Conservation (phyloP, 345 rosid species). For the Camelina laxa region DNA sequence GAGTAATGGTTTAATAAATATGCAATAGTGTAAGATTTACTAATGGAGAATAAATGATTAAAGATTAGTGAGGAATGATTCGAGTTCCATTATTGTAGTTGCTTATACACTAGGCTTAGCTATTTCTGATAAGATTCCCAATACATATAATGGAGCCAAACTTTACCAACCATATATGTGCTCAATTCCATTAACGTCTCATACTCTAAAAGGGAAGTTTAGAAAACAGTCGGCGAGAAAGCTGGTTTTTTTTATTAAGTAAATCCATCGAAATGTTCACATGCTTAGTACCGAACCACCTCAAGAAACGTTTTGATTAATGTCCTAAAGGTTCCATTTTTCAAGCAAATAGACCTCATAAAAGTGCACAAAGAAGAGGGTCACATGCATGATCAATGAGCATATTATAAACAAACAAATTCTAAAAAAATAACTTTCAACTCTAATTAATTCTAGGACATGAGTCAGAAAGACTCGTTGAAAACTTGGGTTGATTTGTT, state of each 20-base stretch:
- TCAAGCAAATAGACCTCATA: constrained; percentile 16
- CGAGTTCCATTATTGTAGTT: constrained; percentile 40
- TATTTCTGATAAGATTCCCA: constrained; percentile 36
- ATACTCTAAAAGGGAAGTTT: constrained; percentile 26
- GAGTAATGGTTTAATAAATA: neutral
- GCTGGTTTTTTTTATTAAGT: too few relatives aligned
- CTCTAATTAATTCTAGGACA: neutral
- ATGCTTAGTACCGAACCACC: too few relatives aligned
- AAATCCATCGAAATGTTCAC: too few relatives aligned
- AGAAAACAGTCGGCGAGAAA: constrained; percentile 7
- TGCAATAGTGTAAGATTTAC: constrained; percentile 1
- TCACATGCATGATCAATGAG: constrained; percentile 34
- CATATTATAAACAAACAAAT: constrained; percentile 24
- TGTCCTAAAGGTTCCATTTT: constrained; percentile 19
- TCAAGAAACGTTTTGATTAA: constrained; percentile 29
- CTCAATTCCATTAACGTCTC: constrained; percentile 18
- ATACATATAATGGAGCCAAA: constrained; percentile 37
- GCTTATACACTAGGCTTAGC: constrained; percentile 29
- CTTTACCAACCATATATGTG: constrained; percentile 29
- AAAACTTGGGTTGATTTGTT: neutral
- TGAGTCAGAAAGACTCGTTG: neutral
- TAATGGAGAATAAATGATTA: constrained; percentile 14
- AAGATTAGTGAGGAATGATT: constrained; percentile 35
- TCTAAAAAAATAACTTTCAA: neutral
- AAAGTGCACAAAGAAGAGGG: constrained; percentile 20